Evolutionary conservation across 202 grass and related monocot species (phyloP), one percentile per base, ranked within the genome.

Genomic region (Digitaria exilis): DNA sequence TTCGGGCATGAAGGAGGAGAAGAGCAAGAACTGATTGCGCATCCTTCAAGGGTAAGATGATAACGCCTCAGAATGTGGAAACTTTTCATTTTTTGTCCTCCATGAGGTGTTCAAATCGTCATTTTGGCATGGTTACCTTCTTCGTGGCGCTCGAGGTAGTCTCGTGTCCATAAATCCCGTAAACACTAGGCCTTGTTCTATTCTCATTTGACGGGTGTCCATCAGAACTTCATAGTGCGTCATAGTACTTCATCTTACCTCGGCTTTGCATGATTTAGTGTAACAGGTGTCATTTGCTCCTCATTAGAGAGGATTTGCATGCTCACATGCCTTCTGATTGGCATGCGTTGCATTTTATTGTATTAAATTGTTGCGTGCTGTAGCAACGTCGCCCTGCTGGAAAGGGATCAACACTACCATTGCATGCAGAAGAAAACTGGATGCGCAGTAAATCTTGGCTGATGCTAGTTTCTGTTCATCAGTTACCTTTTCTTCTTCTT

Each of bases 1-100:
- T 74, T 61, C 91, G 37, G 77, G 56, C 85, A 66, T 87, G 29
- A 91, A 91, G 84, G 94, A 91, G 84, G 94, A 92, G 88, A 96
- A 91, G 91, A 85, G 73, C 83, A 89, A 96, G 69, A 86, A 88
- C 74, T 96, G 88, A 89, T 73, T 31, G 28, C 41, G 21, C 56
- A 76, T 80, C 56, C 44, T 73, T 48, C 35, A 71, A 70, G 17
- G 80, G 88, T 87, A 90, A 75, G 68, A 57, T 22, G 41, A 21
- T 11, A 44, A 39, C 19, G 69, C 78, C 67, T 65, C 34, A 8
- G 75, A 79, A 68, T 71, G n/a, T 16, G 22, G 32, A 72, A 34
- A 24, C 15, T 67, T 69, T 81, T 63, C 32, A 25, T 71, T 55
- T 88, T 52, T 52, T 69, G 31, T 18, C 71, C 57, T 54, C 48